phyloP scores from a whole-genome alignment of 2,329 filamentous ascomycete species.

The Paecilomyces dactylethromorphus region DNA sequence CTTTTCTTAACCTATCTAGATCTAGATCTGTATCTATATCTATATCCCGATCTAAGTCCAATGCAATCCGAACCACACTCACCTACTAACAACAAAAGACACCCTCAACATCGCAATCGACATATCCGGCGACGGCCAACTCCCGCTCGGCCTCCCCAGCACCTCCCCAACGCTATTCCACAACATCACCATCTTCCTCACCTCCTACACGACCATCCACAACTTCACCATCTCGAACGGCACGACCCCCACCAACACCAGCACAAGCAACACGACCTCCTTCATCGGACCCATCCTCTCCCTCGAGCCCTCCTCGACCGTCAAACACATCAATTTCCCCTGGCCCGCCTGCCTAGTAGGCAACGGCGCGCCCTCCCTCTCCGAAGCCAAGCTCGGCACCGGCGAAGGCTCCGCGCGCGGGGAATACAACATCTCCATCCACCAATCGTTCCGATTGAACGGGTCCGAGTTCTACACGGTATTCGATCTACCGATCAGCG shows the following conservation, averaged over 20 bases:
- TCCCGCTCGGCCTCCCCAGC: conserved; percentile 47
- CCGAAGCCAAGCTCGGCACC: not conserved
- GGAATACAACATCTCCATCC: conserved; percentile 65
- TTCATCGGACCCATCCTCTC: conserved; percentile 57
- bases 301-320: conserved; percentile 60
- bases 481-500: conserved; percentile 62
- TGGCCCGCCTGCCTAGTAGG: conserved; percentile 66
- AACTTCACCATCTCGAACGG: conserved; percentile 66
- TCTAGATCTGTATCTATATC: conserved; percentile 1
- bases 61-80: not conserved
- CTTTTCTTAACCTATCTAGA: not conserved
- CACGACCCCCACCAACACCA: conserved; percentile 42
- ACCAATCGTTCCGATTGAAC: conserved; percentile 63
- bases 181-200: conserved; percentile 62
- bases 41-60: conserved; percentile 1
- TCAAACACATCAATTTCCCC: conserved; percentile 67
- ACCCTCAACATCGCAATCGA: conserved; percentile 60
- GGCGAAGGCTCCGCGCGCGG: conserved; percentile 49
- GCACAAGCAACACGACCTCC: too few species aligned
- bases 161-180: conserved; percentile 52
- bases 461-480: conserved; percentile 60
- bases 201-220: conserved; percentile 54
- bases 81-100: conserved; percentile 27
- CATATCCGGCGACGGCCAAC: conserved; percentile 58
- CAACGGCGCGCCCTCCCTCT: conserved; percentile 36